phyloP scores from a whole-genome alignment of 179 eudicot genomes.

The Silene noctiflora region DNA sequence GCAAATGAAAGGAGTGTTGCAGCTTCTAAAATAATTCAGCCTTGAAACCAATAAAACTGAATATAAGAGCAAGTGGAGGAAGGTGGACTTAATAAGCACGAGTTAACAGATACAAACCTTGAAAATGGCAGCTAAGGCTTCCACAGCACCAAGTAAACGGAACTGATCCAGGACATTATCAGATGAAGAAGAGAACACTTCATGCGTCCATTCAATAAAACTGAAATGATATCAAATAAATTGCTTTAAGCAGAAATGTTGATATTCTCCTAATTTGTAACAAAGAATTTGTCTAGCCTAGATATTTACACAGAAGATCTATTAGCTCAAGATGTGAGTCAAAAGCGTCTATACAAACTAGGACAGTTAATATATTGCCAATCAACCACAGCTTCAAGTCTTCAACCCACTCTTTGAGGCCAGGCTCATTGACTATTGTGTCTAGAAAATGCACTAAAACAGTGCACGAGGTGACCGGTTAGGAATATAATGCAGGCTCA shows the following conservation, averaged over 20 bases:
- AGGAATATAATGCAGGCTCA: constrained; percentile 3
- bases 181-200: constrained; percentile 53
- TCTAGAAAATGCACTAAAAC: constrained; percentile 13
- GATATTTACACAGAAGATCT: not conserved
- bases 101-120: constrained; percentile 50
- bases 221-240: constrained; percentile 41
- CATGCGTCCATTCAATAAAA: constrained; percentile 82
- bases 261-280: not conserved
- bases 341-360: not conserved
- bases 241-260: not conserved
- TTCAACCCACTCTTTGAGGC: constrained; percentile 3
- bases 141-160: constrained; percentile 80
- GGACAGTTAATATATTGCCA: not conserved
- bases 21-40: constrained; percentile 1
- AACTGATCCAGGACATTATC: constrained; percentile 65
- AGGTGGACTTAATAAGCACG: constrained; percentile 5
- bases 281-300: not conserved
- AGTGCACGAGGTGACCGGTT: not conserved
- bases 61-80: not conserved
- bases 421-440: constrained; percentile 4
- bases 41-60: constrained; percentile 8
- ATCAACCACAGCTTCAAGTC: not conserved
- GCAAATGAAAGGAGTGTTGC: not conserved
- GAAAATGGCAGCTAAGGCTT: constrained; percentile 78
- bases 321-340: constrained; percentile 8